Base-by-base conservation (phyloP, 2,329 filamentous ascomycete genomes). In the Fusarium proliferatum region DNA sequence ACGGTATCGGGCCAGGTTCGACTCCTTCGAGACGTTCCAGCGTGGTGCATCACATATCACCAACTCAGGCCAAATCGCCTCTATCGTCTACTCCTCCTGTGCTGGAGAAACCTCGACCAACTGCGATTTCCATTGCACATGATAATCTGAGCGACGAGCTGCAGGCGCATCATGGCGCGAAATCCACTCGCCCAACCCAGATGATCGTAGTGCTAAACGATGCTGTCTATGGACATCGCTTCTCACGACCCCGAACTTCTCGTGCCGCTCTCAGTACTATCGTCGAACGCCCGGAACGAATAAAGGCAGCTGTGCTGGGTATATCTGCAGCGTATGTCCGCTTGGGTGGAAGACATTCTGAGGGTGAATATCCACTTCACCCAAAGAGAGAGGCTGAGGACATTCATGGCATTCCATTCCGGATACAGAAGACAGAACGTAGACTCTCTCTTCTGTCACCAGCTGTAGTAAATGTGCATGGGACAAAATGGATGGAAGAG, bases 191-290 rank as follows among this genome's bases (percentile, higher is more conserved):
- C 33, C 74, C 83, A 39, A 82, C 88, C 16, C 86, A 95, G 68
- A 94, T 94, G 0, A 84, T 97, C 9, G 95, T 98, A 52, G 88
- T 99, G 36, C 85, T 99, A 4, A 95, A 98, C 78, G 96, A 99
- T 84, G 92, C 93, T 60, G 97, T 96, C 82, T 99, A 98, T 80
- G 95, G 96, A 30, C 96, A 99, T 83, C 92, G 95, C 28, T 99
- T 91, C 82, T 94, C 95, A 16, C 89, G 96, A 49, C 94, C 94
- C 8, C 92, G 93, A 76, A 92, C 94, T 2, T 92, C 90, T 28
- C 92, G 92, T 77, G 88, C 85, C 49, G 88, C 89, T 21, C 87
- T 98, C 3, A 90, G 86, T 77, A 93, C 91, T 64, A 97, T 99
- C 73, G 95, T 99, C 55, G 96, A 99, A 83, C 89, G 96, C 16